Conservation (phyloP, 2,329 filamentous ascomycete genomes). For the Colletotrichum echinochloae region DNA sequence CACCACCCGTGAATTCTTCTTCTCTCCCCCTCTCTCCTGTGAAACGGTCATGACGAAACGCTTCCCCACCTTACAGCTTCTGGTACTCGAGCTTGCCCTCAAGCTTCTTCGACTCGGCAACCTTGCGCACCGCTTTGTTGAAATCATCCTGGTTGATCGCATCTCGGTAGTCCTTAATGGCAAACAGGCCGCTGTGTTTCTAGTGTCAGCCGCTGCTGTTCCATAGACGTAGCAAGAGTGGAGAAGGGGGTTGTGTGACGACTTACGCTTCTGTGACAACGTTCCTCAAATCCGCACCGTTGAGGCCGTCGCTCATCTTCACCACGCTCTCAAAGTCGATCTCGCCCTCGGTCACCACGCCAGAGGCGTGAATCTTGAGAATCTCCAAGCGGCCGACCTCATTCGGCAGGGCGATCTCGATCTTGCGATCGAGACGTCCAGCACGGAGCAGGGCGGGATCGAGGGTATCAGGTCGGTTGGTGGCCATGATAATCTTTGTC, state of each 20-base stretch:
- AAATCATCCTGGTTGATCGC: constrained; percentile 98
- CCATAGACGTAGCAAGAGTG: background rate
- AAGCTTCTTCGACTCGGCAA: constrained; percentile 96
- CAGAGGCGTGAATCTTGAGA: constrained; percentile 93
- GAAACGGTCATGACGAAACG: constrained; percentile 7
- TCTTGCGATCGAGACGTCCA: constrained; percentile 94
- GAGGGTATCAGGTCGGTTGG: constrained; percentile 95
- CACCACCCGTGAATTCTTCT: background rate
- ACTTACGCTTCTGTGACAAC: constrained; percentile 98
- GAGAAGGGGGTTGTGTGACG: background rate
- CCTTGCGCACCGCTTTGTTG: constrained; percentile 98
- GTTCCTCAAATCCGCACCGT: constrained; percentile 96
- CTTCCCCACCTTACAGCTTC: constrained; percentile 73
- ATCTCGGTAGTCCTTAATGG: constrained; percentile 98
- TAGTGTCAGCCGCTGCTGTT: constrained; percentile 45
- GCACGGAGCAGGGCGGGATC: constrained; percentile 93
- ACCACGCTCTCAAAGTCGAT: constrained; percentile 99
- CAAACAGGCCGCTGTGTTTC: constrained; percentile 83
- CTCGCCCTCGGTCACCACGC: constrained; percentile 90
- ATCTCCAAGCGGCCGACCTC: constrained; percentile 97
- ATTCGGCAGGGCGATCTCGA: constrained; percentile 96
- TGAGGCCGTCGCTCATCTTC: constrained; percentile 99
- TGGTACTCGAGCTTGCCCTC: constrained; percentile 98
- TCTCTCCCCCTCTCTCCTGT: background rate
- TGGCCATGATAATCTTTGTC: constrained; percentile 99